These are phyloP conservation scores for Fusarium sp. DNA, from an alignment of 2,329 filamentous ascomycete genomes.

Conservation along the genomic window DNA sequence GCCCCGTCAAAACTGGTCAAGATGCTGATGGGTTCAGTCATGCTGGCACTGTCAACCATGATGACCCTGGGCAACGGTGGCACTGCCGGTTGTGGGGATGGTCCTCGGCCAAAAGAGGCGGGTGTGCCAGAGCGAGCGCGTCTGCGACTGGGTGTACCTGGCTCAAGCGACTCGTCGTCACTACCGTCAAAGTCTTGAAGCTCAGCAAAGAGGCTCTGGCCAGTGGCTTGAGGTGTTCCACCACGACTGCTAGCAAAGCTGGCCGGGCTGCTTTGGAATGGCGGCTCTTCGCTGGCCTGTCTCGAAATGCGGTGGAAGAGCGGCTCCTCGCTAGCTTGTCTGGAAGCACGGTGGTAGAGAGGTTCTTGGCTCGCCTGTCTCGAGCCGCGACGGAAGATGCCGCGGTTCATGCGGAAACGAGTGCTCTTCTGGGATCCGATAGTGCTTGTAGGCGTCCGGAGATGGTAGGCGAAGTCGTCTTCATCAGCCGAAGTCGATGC, in stretches of 20 bases:
- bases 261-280: conserved; percentile 69
- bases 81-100: conserved; percentile 61
- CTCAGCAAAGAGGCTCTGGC: conserved; percentile 91
- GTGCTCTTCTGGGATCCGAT: conserved; percentile 73
- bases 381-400: conserved; percentile 69
- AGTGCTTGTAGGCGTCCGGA: conserved; percentile 72
- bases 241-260: conserved; percentile 65
- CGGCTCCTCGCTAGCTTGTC: conserved; percentile 71
- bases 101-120: conserved; percentile 57
- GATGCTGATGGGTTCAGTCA: conserved; percentile 69
- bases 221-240: conserved; percentile 60
- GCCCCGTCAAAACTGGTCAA: conserved; percentile 25
- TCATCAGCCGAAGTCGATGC: conserved; percentile 89
- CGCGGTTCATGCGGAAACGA: conserved; percentile 77
- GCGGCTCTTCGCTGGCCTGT: conserved; percentile 70
- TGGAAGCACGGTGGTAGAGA: conserved; percentile 67
- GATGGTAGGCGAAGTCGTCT: conserved; percentile 62
- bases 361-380: conserved; percentile 72
- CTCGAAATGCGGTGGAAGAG: conserved; percentile 69
- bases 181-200: conserved; percentile 83
- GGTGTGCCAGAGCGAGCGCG: conserved; percentile 62
- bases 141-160: conserved; percentile 66
- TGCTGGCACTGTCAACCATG: conserved; percentile 71
- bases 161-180: conserved; percentile 75
- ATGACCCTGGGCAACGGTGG: conserved; percentile 64